Percentiles rank a stretch among this genome's conserved stretches.
Conservation (phyloP, 257 asterid genomes). For the Scutellaria minor region DNA sequence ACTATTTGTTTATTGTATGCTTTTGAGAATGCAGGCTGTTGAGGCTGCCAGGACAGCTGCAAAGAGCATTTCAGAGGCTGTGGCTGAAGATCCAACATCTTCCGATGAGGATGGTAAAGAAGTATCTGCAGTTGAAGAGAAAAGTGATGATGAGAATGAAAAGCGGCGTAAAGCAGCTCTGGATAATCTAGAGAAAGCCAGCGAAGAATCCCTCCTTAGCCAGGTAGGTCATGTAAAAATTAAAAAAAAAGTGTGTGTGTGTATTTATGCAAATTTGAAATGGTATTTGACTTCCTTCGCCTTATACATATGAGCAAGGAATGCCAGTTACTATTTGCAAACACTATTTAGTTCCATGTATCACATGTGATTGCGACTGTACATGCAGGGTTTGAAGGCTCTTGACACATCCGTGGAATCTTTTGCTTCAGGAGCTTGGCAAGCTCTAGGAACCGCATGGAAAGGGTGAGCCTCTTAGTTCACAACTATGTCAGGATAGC, state of each 20-base stretch:
- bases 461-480: constrained; percentile 81
- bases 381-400: constrained; percentile 84
- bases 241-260: not conserved
- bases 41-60: constrained; percentile 81
- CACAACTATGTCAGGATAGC: constrained; percentile 48
- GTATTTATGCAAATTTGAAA: not conserved
- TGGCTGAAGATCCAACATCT: constrained; percentile 74
- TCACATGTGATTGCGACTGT: constrained; percentile 20
- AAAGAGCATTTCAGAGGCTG: constrained; percentile 56
- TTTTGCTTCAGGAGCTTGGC: constrained; percentile 97
- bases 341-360: not conserved
- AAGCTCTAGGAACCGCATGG: constrained; percentile 92
- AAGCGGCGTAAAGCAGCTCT: constrained; percentile 70
- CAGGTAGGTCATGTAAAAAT: constrained; percentile 61
- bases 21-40: constrained; percentile 65
- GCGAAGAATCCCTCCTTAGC: constrained; percentile 85
- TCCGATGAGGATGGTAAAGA: constrained; percentile 56
- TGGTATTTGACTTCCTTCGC: constrained; percentile 1
- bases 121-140: constrained; percentile 56
- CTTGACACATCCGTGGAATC: constrained; percentile 83
- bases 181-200: constrained; percentile 84
- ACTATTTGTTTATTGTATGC: constrained; percentile 10
- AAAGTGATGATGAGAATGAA: constrained; percentile 73
- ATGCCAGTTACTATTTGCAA: constrained; percentile 9
- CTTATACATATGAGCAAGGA: constrained; percentile 15